Evolutionary conservation across 2,329 filamentous ascomycete species (phyloP).

Genomic region (Aureobasidium sp.): DNA sequence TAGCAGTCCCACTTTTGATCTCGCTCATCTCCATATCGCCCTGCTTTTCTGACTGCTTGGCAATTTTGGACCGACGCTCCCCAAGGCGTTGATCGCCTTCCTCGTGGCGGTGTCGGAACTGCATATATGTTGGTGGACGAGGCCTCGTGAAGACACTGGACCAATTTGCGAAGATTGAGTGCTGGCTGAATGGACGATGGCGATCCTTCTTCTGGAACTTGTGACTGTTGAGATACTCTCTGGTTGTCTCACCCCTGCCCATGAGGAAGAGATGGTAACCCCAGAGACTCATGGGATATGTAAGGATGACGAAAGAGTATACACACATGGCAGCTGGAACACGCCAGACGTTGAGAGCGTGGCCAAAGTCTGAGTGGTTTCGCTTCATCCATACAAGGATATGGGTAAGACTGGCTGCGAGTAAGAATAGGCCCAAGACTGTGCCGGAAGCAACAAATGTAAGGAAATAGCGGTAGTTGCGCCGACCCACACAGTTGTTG

Average conservation of each 20-base stretch:
- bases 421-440: constrained; percentile 64
- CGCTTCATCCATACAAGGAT: constrained; percentile 62
- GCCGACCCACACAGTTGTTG: constrained; percentile 93
- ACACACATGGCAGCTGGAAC: constrained; percentile 73
- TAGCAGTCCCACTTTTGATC: constrained; percentile 18
- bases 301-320: constrained; percentile 63
- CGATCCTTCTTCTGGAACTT: constrained; percentile 90
- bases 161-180: constrained; percentile 68
- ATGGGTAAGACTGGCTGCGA: constrained; percentile 72
- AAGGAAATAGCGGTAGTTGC: constrained; percentile 98
- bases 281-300: constrained; percentile 77
- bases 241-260: constrained; percentile 83
- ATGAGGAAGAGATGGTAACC: constrained; percentile 89
- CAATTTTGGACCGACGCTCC: constrained; percentile 38
- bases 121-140: constrained; percentile 77
- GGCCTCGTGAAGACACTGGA: constrained; percentile 73
- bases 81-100: constrained; percentile 81
- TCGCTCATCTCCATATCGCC: constrained; percentile 64
- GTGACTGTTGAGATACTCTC: constrained; percentile 92
- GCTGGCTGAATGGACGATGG: constrained; percentile 82
- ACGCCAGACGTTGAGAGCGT: constrained; percentile 61
- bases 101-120: constrained; percentile 69
- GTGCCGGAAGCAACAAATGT: constrained; percentile 77
- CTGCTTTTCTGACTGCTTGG: constrained; percentile 45
- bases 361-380: constrained; percentile 57